Percentiles rank a stretch among this genome's conserved stretches.
These are phyloP conservation scores for Saccharomyces paradoxus DNA, from an alignment of 805 yeast species.

Conservation along the genomic window DNA sequence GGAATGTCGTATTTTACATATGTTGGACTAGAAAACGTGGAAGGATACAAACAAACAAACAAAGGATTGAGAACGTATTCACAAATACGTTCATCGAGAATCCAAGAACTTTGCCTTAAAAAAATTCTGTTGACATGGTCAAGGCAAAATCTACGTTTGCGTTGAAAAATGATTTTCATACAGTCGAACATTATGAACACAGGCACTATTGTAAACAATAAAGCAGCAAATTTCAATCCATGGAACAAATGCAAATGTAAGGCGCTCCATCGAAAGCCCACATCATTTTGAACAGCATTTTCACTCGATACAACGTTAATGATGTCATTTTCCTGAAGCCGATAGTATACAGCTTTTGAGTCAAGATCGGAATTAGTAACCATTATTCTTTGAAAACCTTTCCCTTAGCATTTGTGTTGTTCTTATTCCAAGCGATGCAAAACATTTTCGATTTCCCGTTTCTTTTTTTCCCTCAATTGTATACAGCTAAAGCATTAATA, in stretches of 20 bases:
- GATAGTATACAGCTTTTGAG: neutral
- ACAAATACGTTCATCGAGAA: constrained; percentile 3
- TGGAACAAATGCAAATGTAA: neutral
- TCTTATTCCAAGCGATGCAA: neutral
- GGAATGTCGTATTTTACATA: neutral
- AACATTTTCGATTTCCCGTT: neutral
- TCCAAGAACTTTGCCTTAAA: neutral
- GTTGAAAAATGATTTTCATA: neutral
- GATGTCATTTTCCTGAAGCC: neutral
- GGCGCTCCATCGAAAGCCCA: neutral
- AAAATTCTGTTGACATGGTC: neutral
- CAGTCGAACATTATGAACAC: neutral
- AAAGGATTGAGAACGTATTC: constrained; percentile 12
- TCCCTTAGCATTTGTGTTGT: neutral
- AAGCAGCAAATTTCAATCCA: neutral
- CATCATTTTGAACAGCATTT: neutral
- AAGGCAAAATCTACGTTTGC: neutral
- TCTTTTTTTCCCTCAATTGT: neutral
- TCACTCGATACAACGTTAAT: neutral
- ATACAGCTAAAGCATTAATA: neutral
- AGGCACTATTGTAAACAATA: neutral
- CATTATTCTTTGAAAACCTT: neutral
- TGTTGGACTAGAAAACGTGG: neutral
- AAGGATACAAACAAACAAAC: constrained; percentile 1
- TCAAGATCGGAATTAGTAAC: neutral